Base-by-base conservation (phyloP, 108 stramenopile genomes). In the Cyclotella atomus region DNA sequence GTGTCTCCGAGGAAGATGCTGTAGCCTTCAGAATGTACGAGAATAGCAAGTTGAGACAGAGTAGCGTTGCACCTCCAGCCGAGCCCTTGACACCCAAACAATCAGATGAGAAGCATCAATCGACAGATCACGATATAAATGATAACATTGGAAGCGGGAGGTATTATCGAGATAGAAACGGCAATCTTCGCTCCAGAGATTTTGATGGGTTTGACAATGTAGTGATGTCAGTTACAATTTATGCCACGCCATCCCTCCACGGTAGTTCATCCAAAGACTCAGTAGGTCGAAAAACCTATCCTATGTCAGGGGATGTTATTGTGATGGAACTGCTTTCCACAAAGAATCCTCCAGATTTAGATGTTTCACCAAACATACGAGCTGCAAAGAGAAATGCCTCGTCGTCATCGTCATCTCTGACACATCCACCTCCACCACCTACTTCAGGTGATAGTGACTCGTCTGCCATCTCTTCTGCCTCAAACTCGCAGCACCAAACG, bases 271-370 rank as follows among this genome's bases (percentile, higher is more conserved):
- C 12, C 1, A 30, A 46, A 6, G 23, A 32, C 21, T 24, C 68
- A 24, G 45, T 25, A 45, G 25, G 57, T 8, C 12, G n/a, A 16
- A 70, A 44, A 32, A 7, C 55, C 21, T 8, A 10, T 9, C 68
- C 56, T 2, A 57, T 38, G 1, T 70, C 68, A 15, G 75, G 80
- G 46, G 72, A 74, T 24, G 73, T 81, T n/a, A 49, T 81, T 29
- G 68, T 81, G 0, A 65, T 81, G 62, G 80, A 81, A 52, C 52
- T 81, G 41, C 47, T 81, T 29, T 74, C 72, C 12, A 81, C 80
- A 35, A 68, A 64, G 29, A 65, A 81, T 57, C 80, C 73, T 41
- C 68, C 68, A 15, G 32, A 29, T 15, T 44, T 71, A 17, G 43
- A 47, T 16, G 6, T 9, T 14, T 49, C 44, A 28, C 12, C 28